phyloP scores from a whole-genome alignment of 106 monocot genomes.

The Dendrobium catenatum region DNA sequence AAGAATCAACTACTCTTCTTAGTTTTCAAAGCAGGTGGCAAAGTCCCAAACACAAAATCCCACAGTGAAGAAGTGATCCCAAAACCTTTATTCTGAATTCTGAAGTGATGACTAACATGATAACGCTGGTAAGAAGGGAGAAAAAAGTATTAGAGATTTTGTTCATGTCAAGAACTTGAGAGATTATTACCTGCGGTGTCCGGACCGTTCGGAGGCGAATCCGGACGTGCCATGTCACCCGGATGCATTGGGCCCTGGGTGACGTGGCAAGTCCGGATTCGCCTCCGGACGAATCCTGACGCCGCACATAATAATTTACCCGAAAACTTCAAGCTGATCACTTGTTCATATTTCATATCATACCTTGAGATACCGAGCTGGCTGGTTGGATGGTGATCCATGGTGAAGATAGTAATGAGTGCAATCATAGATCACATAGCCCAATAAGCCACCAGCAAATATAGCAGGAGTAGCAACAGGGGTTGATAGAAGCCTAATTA shows the following conservation, averaged over 20 bases:
- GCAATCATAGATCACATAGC: constrained; percentile 91
- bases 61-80: constrained; percentile 90
- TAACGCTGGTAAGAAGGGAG: constrained; percentile 31
- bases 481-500: constrained; percentile 47
- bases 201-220: too few relatives aligned
- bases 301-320: too few relatives aligned
- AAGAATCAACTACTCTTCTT: constrained; percentile 28
- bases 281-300: too few relatives aligned
- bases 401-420: constrained; percentile 91
- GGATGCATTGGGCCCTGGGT: too few relatives aligned
- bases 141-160: not conserved
- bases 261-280: too few relatives aligned
- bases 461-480: constrained; percentile 53
- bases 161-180: too few relatives aligned
- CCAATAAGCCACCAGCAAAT: constrained; percentile 73
- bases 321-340: not conserved
- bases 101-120: constrained; percentile 93
- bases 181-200: too few relatives aligned
- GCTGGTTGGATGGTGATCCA: constrained; percentile 56
- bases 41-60: constrained; percentile 73
- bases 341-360: constrained; percentile 3
- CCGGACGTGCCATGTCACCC: too few relatives aligned
- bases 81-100: constrained; percentile 66
- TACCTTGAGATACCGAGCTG: constrained; percentile 65
- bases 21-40: constrained; percentile 22